Evolutionary conservation across 2,329 filamentous ascomycete genomes (phyloP), one percentile per base, ranked within the genome.

Genomic region (Geosmithia morbida): DNA sequence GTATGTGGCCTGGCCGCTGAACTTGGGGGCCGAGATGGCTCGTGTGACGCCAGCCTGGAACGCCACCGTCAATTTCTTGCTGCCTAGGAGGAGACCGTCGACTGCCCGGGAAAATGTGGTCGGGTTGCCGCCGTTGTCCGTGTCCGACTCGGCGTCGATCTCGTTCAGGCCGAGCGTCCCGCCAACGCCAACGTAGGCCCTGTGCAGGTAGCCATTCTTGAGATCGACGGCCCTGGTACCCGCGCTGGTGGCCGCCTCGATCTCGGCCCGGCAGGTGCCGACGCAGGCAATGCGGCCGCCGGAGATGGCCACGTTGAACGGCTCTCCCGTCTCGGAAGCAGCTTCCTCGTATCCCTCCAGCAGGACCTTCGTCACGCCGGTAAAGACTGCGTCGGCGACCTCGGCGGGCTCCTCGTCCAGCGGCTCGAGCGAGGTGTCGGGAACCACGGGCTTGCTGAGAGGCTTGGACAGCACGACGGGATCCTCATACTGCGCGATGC

Each of bases 111-210:
- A 77, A 54, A 83, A 81, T 6, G 64, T 56, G 0, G 66, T 58
- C 0, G 61, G 59, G 48, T 63, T 67, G 2, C 58, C 56, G 2
- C 75, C 75, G 50, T 77, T 76, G 51, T 76, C 73, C 0, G 71
- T 75, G 43, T 64, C 62, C 7, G 63, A 56, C 51, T 84, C 81
- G 4, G 68, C 68, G 49, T 75, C 71, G 47, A 85, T 83, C 47
- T 77, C 79, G 51, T 74, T 74, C 7, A 85, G 68, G 1, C 81
- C 81, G 0, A 85, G 61, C 1, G 65, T 65, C 3, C 77, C 74
- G 1, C 74, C 79, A 29, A 83, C 75, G 2, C 74, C 76, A 2
- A 76, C 80, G 51, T 83, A 72, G 0, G 77, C 67, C 6, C 72
- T 66, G 6, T 74, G 72, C n/a, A 84, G 55, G 54, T 83, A 69